Percentiles rank a stretch among this genome's conserved stretches.
Evolutionary conservation across 2,329 filamentous ascomycete species (phyloP).

Genomic region (Emmonsiellopsis sp.): DNA sequence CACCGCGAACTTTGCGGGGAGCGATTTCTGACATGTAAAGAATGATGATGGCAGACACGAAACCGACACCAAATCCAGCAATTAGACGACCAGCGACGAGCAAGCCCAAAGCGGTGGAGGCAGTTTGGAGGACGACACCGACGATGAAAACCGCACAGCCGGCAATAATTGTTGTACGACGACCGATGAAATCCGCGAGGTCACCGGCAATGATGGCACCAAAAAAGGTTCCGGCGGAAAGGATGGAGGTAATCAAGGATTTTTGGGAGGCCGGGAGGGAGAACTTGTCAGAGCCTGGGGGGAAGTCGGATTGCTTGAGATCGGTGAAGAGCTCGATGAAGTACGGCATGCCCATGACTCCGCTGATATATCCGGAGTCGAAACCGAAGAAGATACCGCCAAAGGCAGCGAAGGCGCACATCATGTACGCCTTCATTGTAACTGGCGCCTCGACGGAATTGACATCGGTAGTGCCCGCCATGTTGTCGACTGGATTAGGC

Average conservation of each 20-base stretch:
- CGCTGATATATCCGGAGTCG: slow-evolving; percentile 49
- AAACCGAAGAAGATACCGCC: slow-evolving; percentile 54
- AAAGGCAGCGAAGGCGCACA: slow-evolving; percentile 53
- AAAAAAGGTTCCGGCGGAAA: slow-evolving; percentile 71
- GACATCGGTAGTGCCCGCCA: slow-evolving; percentile 39
- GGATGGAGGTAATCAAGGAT: slow-evolving; percentile 64
- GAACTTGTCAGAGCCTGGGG: slow-evolving; percentile 17
- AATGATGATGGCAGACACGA: slow-evolving; percentile 71
- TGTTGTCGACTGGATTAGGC: not conserved
- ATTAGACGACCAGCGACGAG: slow-evolving; percentile 67
- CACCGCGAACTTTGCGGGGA: slow-evolving; percentile 66
- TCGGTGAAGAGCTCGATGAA: slow-evolving; percentile 28
- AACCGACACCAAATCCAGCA: slow-evolving; percentile 70
- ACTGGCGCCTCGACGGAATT: slow-evolving; percentile 50
- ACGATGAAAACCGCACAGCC: slow-evolving; percentile 64
- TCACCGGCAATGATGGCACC: slow-evolving; percentile 70
- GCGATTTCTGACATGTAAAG: slow-evolving; percentile 79
- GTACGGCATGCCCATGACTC: slow-evolving; percentile 42
- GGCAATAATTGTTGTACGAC: slow-evolving; percentile 55
- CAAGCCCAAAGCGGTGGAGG: slow-evolving; percentile 45
- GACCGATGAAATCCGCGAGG: slow-evolving; percentile 63
- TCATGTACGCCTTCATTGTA: slow-evolving; percentile 50
- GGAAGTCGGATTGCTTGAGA: slow-evolving; percentile 19
- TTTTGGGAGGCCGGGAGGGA: slow-evolving; percentile 40
- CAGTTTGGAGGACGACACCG: slow-evolving; percentile 60